Conservation (phyloP, 1,284 basidiomycete genomes). For the Quambalaria eucalypti region DNA sequence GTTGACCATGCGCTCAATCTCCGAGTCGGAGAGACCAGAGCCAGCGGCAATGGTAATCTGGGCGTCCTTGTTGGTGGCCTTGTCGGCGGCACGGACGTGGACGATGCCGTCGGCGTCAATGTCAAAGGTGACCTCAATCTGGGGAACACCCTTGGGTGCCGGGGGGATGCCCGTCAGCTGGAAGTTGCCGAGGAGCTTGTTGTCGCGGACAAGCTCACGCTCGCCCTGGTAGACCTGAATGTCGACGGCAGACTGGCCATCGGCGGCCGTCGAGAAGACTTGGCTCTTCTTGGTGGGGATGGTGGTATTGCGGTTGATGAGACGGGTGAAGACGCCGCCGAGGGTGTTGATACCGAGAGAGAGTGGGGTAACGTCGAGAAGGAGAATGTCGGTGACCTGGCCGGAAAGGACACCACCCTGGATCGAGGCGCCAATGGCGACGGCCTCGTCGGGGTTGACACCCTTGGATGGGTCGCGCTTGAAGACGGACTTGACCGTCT, state of each 20-base stretch:
- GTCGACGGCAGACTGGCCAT: conserved; percentile 72
- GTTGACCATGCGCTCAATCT: conserved; percentile 93
- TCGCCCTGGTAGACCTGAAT: conserved; percentile 89
- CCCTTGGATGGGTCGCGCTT: conserved; percentile 93
- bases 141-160: conserved; percentile 93
- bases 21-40: conserved; percentile 87
- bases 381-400: conserved; percentile 88
- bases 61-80: conserved; percentile 94
- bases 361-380: conserved; percentile 89
- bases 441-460: conserved; percentile 93
- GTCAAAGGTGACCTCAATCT: conserved; percentile 97
- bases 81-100: conserved; percentile 90
- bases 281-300: conserved; percentile 99
- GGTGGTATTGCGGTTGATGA: conserved; percentile 81
- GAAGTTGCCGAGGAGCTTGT: conserved; percentile 99
- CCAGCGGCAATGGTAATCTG: conserved; percentile 95
- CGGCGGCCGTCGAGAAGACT: conserved; percentile 87
- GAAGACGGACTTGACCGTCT: conserved; percentile 85
- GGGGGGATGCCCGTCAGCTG: conserved; percentile 95
- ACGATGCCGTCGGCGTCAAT: conserved; percentile 98
- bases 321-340: conserved; percentile 89
- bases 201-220: conserved; percentile 91
- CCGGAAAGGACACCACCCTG: conserved; percentile 93
- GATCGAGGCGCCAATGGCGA: conserved; percentile 83
- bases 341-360: conserved; percentile 95